Evolutionary conservation across 2,329 filamentous ascomycete genomes (phyloP).

Genomic region (Rosellinia necatrix): DNA sequence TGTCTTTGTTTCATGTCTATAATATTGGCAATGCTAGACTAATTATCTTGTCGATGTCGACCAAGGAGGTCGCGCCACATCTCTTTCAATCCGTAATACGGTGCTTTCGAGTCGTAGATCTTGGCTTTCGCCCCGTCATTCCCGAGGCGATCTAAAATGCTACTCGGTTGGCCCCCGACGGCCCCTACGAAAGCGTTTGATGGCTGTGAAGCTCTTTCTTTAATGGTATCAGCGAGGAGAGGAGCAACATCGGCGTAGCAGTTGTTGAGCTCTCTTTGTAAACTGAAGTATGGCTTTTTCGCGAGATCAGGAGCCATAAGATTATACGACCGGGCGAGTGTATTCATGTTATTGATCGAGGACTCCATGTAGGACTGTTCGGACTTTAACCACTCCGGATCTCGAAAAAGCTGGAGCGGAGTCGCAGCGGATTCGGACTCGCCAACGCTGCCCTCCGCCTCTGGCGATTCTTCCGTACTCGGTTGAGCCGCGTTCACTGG

Average conservation of each 20-base stretch:
- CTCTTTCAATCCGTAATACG: constrained; percentile 84
- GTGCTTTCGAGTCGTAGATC: constrained; percentile 74
- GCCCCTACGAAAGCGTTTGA: constrained; percentile 47
- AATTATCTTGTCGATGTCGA: constrained; percentile 20
- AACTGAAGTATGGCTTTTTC: constrained; percentile 87
- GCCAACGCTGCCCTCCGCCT: background rate
- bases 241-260: constrained; percentile 91
- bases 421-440: constrained; percentile 37
- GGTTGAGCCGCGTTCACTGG: constrained; percentile 30
- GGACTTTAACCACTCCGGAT: constrained; percentile 73
- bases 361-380: constrained; percentile 78
- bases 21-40: constrained; percentile 1
- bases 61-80: constrained; percentile 82
- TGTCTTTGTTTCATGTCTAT: background rate
- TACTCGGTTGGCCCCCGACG: constrained; percentile 47
- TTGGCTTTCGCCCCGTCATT: constrained; percentile 56
- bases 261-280: constrained; percentile 77
- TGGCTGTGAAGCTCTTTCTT: constrained; percentile 63
- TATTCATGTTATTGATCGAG: constrained; percentile 78
- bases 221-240: constrained; percentile 71
- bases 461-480: constrained; percentile 4
- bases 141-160: constrained; percentile 66
- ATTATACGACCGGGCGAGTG: constrained; percentile 85
- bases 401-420: constrained; percentile 70
- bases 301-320: constrained; percentile 90